Evolutionary conservation across 225 moss, liverwort and hornwort species (phyloP), one percentile per base, ranked within the genome.

Genomic region (Physcomitrellopsis africana): DNA sequence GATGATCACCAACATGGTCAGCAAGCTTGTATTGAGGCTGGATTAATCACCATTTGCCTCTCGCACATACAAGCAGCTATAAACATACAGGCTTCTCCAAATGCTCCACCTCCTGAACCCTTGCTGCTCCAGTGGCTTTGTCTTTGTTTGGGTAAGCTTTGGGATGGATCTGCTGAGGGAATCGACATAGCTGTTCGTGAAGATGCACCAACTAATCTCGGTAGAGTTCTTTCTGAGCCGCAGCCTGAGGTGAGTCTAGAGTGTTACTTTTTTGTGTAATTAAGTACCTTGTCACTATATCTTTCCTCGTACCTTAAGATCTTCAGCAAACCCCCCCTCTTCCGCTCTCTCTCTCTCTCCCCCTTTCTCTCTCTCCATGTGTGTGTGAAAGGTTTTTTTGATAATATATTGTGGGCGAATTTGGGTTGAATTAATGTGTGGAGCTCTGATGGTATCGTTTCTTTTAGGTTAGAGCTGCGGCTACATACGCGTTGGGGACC

Each of bases 121-220:
- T 82, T 92, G 70, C 88, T 94, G 48, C 77, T 92, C 68, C 94
- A 94, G 69, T 94, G 94, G 94, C 74, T 92, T 65, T 94, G 94
- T 72, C 72, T 92, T 63, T 92, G 94, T 71, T 82, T 94, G 27
- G 94, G 91, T 56, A 94, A 94, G 79, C 86, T 92, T 26, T 94
- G 92, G 94, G 92, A 94, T 79, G 88, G 90, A 72, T 72, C 76
- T 27, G 51, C 86, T 23, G 88, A 90, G 5, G 92, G 91, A 41
- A 80, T 86, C 62, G 80, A 88, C 22, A 60, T 80, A 49, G 90
- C 88, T 19, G 78, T 85, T 53, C 75, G 69, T 56, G 85, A 90
- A 1, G 87, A 90, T 64, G 94, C 94, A 24, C 78, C 78, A 42
- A 51, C 65, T 15, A 81, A 85, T 75, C 88, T 94, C 62, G 84